Percentiles rank a stretch among this genome's conserved stretches.
Conservation (phyloP, 2,329 filamentous ascomycete genomes). For the Ceratocystis cacaofunesta region DNA sequence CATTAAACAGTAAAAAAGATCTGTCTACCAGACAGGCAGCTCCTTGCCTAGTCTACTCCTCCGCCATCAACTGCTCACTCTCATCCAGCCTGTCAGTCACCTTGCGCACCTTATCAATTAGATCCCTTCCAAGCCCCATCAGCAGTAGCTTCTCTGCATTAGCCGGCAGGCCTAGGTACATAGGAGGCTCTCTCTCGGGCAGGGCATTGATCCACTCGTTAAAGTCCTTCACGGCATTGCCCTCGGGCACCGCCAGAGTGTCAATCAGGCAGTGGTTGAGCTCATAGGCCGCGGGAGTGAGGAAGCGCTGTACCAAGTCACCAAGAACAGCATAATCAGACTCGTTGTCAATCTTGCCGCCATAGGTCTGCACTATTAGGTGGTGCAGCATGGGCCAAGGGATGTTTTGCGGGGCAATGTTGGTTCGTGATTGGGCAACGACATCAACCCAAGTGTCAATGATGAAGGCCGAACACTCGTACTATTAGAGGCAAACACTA, state of each 20-base stretch:
- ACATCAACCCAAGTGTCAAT: slow-evolving; percentile 88
- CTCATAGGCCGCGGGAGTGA: slow-evolving; percentile 83
- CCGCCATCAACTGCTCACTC: slow-evolving; percentile 75
- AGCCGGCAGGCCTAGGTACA: slow-evolving; percentile 80
- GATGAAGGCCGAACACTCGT: slow-evolving; percentile 92
- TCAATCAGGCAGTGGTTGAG: slow-evolving; percentile 81
- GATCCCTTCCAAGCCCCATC: slow-evolving; percentile 69
- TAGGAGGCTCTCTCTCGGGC: slow-evolving; percentile 90
- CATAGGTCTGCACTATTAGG: slow-evolving; percentile 85
- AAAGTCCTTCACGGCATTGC: slow-evolving; percentile 74
- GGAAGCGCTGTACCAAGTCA: slow-evolving; percentile 57
- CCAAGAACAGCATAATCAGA: slow-evolving; percentile 63
- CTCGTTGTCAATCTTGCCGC: slow-evolving; percentile 91
- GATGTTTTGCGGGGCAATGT: slow-evolving; percentile 83
- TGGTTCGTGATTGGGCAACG: slow-evolving; percentile 70
- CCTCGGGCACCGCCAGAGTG: slow-evolving; percentile 58
- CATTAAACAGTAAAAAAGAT: not conserved
- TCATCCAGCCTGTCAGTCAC: slow-evolving; percentile 85
- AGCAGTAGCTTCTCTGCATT: slow-evolving; percentile 94
- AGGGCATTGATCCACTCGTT: slow-evolving; percentile 80
- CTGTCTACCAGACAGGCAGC: no score
- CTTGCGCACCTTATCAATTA: slow-evolving; percentile 71
- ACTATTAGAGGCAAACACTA: slow-evolving; percentile 30
- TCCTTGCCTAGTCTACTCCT: slow-evolving; percentile 26
- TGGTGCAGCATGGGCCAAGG: slow-evolving; percentile 94